Evolutionary conservation across 805 yeast species (phyloP).

Genomic region (Cyberlindnera amylophila): DNA sequence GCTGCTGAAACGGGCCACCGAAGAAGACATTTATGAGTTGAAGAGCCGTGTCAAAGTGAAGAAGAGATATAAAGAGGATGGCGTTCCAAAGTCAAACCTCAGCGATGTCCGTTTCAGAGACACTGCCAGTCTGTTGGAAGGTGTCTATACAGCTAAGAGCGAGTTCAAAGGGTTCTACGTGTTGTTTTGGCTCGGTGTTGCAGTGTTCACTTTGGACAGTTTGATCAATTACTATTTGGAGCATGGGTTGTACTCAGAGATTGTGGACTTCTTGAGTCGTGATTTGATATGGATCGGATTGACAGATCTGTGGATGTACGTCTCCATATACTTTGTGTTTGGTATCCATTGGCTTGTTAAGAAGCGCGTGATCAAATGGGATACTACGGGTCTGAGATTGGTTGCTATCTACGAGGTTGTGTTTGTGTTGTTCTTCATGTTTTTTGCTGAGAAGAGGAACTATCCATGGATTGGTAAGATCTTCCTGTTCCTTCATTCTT

Average conservation of each 20-base stretch:
- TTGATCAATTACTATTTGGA: constrained; percentile 48
- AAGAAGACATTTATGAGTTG: constrained; percentile 21
- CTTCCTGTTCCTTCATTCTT: constrained; percentile 75
- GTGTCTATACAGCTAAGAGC: constrained; percentile 13
- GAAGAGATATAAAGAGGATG: constrained; percentile 22
- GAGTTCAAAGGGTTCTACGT: constrained; percentile 77
- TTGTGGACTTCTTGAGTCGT: constrained; percentile 52
- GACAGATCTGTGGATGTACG: constrained; percentile 73
- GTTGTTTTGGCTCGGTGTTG: constrained; percentile 65
- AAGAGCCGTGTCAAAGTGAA: constrained; percentile 17
- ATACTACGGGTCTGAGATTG: constrained; percentile 55
- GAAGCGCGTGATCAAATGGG: constrained; percentile 53
- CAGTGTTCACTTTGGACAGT: constrained; percentile 41
- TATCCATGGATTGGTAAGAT: constrained; percentile 92
- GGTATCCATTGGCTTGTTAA: constrained; percentile 54
- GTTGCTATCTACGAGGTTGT: constrained; percentile 54
- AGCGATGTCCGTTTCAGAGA: constrained; percentile 25
- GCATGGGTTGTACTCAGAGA: constrained; percentile 48
- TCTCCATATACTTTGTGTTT: constrained; percentile 57
- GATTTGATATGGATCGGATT: constrained; percentile 67
- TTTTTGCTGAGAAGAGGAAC: constrained; percentile 49
- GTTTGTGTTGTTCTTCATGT: constrained; percentile 50
- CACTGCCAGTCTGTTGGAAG: constrained; percentile 24
- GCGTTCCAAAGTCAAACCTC: constrained; percentile 25
- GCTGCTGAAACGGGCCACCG: constrained; percentile 14